A percentile compares a stretch with the other conserved stretches of the same genome.
Conservation (phyloP, 2,329 filamentous ascomycete species). For the Periconia macrospinosa region DNA sequence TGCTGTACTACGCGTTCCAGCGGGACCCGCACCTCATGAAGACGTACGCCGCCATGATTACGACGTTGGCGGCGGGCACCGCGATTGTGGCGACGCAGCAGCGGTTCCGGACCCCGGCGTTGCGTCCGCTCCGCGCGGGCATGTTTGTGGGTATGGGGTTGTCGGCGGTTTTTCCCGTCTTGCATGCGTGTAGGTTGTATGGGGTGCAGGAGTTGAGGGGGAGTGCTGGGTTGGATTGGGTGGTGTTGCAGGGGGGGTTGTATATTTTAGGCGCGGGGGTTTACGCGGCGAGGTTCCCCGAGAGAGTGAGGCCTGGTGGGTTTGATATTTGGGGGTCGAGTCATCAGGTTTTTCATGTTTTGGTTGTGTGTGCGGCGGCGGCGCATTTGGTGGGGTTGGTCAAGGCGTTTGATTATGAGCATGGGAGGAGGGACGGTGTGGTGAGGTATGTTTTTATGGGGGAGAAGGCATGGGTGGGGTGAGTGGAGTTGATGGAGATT, state of each 20-base stretch:
- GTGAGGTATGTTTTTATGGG: constrained; percentile 11
- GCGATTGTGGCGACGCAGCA: constrained; percentile 76
- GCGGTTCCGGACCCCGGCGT: constrained; percentile 78
- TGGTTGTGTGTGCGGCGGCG: constrained; percentile 80
- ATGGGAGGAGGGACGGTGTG: constrained; percentile 49
- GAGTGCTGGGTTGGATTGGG: constrained; percentile 79
- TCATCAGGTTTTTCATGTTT: constrained; percentile 93
- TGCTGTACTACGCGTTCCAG: constrained; percentile 63
- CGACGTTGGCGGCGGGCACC: constrained; percentile 74
- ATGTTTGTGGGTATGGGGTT: constrained; percentile 91
- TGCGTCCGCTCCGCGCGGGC: constrained; percentile 79
- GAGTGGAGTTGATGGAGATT: too few species aligned
- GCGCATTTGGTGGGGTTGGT: constrained; percentile 80
- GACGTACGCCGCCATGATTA: constrained; percentile 79
- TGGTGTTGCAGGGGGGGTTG: constrained; percentile 75
- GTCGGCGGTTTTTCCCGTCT: constrained; percentile 78
- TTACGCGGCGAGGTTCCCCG: constrained; percentile 85
- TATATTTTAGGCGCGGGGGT: constrained; percentile 85
- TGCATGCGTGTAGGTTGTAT: constrained; percentile 73
- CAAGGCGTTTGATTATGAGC: constrained; percentile 84
- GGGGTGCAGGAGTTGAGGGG: constrained; percentile 67
- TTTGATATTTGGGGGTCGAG: constrained; percentile 94
- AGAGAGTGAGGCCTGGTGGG: constrained; percentile 72
- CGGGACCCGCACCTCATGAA: constrained; percentile 67
- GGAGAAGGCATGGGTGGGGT: not conserved